Conservation (phyloP, 2,329 filamentous ascomycete species). For the Alternaria sp. region DNA sequence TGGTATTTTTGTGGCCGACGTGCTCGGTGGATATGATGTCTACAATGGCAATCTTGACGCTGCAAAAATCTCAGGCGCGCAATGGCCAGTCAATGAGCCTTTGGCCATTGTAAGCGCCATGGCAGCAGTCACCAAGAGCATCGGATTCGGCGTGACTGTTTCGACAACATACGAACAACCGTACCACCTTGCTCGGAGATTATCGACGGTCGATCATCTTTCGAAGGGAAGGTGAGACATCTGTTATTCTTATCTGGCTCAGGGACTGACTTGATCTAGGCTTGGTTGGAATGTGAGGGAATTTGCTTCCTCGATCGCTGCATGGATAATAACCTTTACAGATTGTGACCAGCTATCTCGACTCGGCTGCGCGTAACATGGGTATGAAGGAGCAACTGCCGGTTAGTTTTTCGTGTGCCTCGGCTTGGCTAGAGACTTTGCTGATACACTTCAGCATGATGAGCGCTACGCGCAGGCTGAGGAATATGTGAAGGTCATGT, state of each 20-base stretch:
- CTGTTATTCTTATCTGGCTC: not conserved
- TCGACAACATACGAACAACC: conserved; percentile 73
- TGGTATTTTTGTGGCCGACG: conserved; percentile 51
- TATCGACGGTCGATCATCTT: conserved; percentile 71
- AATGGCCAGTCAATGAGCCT: conserved; percentile 76
- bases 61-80: conserved; percentile 66
- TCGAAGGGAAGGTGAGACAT: conserved; percentile 62
- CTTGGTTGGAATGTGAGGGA: conserved; percentile 35
- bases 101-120: conserved; percentile 68
- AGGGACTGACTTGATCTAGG: conserved; percentile 12
- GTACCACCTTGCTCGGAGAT: conserved; percentile 68
- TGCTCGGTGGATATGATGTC: conserved; percentile 69
- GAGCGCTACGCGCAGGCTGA: conserved; percentile 72
- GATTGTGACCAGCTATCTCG: conserved; percentile 72
- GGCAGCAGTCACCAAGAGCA: conserved; percentile 69
- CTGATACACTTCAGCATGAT: conserved; percentile 59
- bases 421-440: conserved; percentile 61
- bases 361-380: conserved; percentile 70
- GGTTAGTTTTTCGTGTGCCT: conserved; percentile 52
- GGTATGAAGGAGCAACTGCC: conserved; percentile 62
- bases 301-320: not conserved
- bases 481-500: conserved; percentile 72
- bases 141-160: conserved; percentile 73
- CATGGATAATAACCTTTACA: conserved; percentile 33
- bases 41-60: conserved; percentile 69